phyloP scores from a whole-genome alignment of 2,329 filamentous ascomycete genomes.

The Dissoconium aciculare region DNA sequence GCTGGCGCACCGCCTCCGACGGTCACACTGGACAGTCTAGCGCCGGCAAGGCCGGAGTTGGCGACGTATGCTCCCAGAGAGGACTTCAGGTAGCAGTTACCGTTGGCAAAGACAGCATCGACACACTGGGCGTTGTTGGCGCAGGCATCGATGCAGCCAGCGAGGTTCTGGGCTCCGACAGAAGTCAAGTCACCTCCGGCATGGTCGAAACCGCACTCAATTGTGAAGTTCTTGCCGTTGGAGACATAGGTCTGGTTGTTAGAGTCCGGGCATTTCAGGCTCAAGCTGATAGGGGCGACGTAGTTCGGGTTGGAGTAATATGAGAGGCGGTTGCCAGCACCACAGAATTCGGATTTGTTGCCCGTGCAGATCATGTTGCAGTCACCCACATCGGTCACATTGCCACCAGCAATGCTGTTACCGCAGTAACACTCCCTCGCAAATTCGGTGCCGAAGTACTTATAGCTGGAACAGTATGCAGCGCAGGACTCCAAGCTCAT shows the following conservation, averaged over 20 bases:
- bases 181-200: constrained; percentile 18
- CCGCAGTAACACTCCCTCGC: constrained; percentile 14
- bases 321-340: constrained; percentile 16
- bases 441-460: constrained; percentile 27
- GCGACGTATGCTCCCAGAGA: constrained; percentile 12
- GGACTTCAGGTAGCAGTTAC: constrained; percentile 22
- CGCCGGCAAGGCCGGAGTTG: constrained; percentile 15
- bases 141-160: constrained; percentile 21
- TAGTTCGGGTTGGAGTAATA: constrained; percentile 12
- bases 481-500: constrained; percentile 22
- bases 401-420: constrained; percentile 5
- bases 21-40: constrained; percentile 16
- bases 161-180: constrained; percentile 14
- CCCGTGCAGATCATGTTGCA: constrained; percentile 20
- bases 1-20: neutral
- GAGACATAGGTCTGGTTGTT: constrained; percentile 15
- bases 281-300: constrained; percentile 9
- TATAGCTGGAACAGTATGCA: constrained; percentile 18
- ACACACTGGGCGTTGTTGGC: constrained; percentile 20
- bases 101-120: constrained; percentile 20
- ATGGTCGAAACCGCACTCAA: constrained; percentile 15
- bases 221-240: constrained; percentile 16
- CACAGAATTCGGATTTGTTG: constrained; percentile 19
- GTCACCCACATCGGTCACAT: constrained; percentile 4
- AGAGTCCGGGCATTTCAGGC: constrained; percentile 16